phyloP scores from a whole-genome alignment of 2,329 filamentous ascomycete species.

The Zymoseptoria tritici region DNA sequence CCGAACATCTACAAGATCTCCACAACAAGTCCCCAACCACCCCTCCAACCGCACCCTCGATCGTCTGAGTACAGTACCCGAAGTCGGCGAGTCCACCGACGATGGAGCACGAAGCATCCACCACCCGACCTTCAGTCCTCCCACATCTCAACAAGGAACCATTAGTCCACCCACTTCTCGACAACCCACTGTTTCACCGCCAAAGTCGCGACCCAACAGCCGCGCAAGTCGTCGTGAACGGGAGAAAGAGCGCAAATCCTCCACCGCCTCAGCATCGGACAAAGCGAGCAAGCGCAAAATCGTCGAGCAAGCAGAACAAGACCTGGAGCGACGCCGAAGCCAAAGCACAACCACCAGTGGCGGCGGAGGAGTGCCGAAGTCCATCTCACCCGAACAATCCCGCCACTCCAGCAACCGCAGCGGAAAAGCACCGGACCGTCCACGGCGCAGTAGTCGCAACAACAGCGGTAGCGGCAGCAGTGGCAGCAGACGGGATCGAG shows the following conservation, averaged over 20 bases:
- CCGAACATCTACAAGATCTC: background rate
- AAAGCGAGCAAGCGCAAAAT: constrained; percentile 29
- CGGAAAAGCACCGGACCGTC: background rate
- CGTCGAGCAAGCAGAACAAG: constrained; percentile 26
- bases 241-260: constrained; percentile 13
- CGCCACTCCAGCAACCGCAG: constrained; percentile 2
- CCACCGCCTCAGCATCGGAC: constrained; percentile 18
- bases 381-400: background rate
- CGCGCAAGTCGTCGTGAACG: constrained; percentile 13
- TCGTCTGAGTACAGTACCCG: constrained; percentile 27
- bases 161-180: constrained; percentile 5
- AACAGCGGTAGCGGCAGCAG: background rate
- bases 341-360: constrained; percentile 9
- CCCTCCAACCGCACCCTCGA: constrained; percentile 21
- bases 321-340: constrained; percentile 17
- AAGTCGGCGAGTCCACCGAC: constrained; percentile 19
- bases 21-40: constrained; percentile 5
- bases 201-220: constrained; percentile 23
- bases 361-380: background rate
- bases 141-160: constrained; percentile 2
- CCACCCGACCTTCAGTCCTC: constrained; percentile 1
- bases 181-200: constrained; percentile 11
- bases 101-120: constrained; percentile 12
- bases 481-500: background rate
- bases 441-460: background rate